Conservation (phyloP, 164 flowering plant genomes). For the Saururus chinensis region DNA sequence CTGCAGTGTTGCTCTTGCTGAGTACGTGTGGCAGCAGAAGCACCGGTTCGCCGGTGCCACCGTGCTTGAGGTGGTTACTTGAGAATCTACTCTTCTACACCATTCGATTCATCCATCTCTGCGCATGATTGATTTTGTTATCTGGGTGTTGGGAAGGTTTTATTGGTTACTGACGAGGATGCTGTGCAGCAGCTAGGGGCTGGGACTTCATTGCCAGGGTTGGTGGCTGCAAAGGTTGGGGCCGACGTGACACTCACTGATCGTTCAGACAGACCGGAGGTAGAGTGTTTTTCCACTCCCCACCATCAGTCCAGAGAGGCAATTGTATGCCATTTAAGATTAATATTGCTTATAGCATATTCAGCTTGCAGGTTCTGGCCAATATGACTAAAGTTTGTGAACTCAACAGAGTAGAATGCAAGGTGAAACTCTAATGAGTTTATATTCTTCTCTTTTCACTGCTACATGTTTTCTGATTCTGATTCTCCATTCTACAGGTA, state of each 20-base stretch:
- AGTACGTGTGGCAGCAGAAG: slow-evolving; percentile 88
- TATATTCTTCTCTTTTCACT: too few relatives aligned
- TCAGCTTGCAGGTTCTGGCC: slow-evolving; percentile 56
- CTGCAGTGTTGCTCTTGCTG: slow-evolving; percentile 71
- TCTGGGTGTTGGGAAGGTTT: background rate
- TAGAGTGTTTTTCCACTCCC: slow-evolving; percentile 4
- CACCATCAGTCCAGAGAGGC: too few relatives aligned
- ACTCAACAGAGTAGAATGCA: slow-evolving; percentile 55
- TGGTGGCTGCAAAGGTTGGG: slow-evolving; percentile 86
- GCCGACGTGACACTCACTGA: slow-evolving; percentile 72
- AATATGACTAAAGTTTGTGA: slow-evolving; percentile 56
- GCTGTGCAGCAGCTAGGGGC: slow-evolving; percentile 62
- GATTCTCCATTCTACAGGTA: slow-evolving; percentile 29
- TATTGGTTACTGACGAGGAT: slow-evolving; percentile 1
- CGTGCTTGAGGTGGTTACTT: slow-evolving; percentile 57
- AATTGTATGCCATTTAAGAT: background rate
- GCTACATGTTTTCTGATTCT: background rate
- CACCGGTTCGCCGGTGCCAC: slow-evolving; percentile 40
- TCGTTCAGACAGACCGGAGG: slow-evolving; percentile 52
- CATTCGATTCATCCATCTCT: too few relatives aligned
- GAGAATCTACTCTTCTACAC: background rate
- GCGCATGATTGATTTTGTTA: too few relatives aligned
- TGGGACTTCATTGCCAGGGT: slow-evolving; percentile 90
- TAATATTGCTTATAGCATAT: background rate
- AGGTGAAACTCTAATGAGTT: slow-evolving; percentile 23